Evolutionary conservation across 257 asterid species (phyloP).

Genomic region (Gentiana macrophylla): DNA sequence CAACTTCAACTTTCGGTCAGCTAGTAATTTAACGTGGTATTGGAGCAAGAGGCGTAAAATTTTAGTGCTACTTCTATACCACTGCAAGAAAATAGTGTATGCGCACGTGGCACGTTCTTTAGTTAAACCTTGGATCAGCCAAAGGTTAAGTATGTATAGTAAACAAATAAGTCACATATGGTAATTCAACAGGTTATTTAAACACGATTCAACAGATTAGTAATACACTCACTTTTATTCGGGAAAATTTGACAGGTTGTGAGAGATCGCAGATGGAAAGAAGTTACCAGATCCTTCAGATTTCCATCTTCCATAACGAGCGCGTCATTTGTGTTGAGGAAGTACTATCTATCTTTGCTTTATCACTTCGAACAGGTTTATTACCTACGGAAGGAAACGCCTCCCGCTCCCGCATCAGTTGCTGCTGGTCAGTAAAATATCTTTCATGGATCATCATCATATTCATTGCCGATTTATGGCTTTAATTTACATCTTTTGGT

Average conservation of each 20-base stretch:
- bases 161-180: too few relatives aligned
- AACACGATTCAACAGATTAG: background rate
- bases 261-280: conserved; percentile 87
- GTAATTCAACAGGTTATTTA: too few relatives aligned
- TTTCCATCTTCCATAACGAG: conserved; percentile 80
- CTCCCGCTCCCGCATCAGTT: conserved; percentile 20
- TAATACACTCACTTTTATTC: conserved; percentile 8
- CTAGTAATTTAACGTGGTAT: too few relatives aligned
- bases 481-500: background rate
- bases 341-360: conserved; percentile 65
- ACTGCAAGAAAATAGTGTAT: too few relatives aligned
- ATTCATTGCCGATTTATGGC: background rate
- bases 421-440: conserved; percentile 28
- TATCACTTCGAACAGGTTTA: conserved; percentile 96
- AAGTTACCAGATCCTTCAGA: conserved; percentile 59
- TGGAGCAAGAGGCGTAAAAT: too few relatives aligned
- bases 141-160: too few relatives aligned
- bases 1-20: too few relatives aligned
- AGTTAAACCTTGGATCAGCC: too few relatives aligned
- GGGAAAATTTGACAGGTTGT: conserved; percentile 45
- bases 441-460: conserved; percentile 2
- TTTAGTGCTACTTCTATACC: too few relatives aligned
- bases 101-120: too few relatives aligned
- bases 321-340: conserved; percentile 75
- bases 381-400: conserved; percentile 69